Evolutionary conservation across 176 grass and related monocot genomes (phyloP).

Genomic region (Carex pumila): DNA sequence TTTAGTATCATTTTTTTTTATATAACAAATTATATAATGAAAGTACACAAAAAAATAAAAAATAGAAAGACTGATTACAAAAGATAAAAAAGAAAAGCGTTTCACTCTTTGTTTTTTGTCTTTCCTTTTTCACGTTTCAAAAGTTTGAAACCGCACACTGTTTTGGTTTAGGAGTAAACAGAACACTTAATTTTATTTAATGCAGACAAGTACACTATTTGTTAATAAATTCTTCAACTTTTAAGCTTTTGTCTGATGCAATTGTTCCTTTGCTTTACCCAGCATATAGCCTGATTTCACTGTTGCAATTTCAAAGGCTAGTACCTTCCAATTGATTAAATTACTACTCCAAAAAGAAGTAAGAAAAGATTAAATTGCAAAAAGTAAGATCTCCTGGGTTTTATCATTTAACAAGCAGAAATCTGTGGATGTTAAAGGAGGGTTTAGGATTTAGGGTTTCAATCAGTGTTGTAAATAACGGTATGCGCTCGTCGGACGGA

Average conservation of each 20-base stretch:
- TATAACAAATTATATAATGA: neutral
- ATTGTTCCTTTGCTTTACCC: neutral
- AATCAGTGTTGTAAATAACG: too few species aligned
- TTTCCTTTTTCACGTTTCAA: neutral
- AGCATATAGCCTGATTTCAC: neutral
- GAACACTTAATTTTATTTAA: neutral
- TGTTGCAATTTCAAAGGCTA: neutral
- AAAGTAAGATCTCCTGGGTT: neutral
- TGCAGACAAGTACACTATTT: neutral
- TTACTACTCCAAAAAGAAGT: neutral
- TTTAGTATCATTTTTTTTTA: too few species aligned
- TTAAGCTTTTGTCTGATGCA: neutral
- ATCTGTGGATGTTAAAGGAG: too few species aligned
- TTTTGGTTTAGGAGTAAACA: neutral
- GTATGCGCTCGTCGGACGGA: too few species aligned
- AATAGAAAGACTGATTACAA: neutral
- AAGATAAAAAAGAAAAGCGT: neutral
- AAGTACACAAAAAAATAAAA: neutral
- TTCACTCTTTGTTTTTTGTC: neutral
- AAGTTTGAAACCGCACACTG: neutral
- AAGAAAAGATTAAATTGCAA: neutral
- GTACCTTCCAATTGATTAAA: neutral
- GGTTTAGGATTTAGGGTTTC: too few species aligned
- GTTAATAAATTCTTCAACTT: neutral
- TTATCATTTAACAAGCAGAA: neutral